Evolutionary conservation across 768 basidiomycete genomes (phyloP).

Genomic region (Mrakia frigida): DNA sequence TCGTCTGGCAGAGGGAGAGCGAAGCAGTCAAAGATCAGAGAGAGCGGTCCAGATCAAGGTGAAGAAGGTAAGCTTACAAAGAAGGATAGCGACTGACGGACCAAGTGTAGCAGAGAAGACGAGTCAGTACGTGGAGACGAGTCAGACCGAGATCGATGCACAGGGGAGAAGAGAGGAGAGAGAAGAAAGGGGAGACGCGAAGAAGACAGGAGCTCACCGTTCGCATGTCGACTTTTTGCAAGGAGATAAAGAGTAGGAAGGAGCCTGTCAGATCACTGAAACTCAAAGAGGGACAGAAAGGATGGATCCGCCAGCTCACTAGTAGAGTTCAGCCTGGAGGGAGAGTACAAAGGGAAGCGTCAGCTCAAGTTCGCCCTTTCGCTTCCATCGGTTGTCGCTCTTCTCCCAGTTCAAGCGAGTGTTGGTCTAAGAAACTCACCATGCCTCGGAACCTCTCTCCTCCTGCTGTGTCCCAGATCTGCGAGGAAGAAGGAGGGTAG

Average conservation of each 20-base stretch:
- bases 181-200: background rate
- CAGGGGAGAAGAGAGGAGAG: background rate
- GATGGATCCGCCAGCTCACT: background rate
- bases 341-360: background rate
- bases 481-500: background rate
- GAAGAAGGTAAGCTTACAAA: slow-evolving; percentile 47
- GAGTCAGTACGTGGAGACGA: background rate
- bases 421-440: slow-evolving; percentile 49
- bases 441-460: slow-evolving; percentile 58
- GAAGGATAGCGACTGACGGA: slow-evolving; percentile 57
- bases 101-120: too few relatives aligned
- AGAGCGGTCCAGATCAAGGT: background rate
- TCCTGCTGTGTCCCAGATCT: slow-evolving; percentile 45
- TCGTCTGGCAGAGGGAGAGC: slow-evolving; percentile 51
- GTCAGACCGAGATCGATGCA: background rate
- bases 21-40: background rate
- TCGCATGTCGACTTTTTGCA: slow-evolving; percentile 1
- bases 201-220: background rate
- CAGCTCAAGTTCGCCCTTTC: background rate
- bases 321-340: background rate
- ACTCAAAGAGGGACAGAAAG: background rate
- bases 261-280: too few relatives aligned
- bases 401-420: background rate
- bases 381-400: too few relatives aligned
- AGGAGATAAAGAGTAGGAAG: background rate